Conservation (phyloP, 139 green algal species). For the Coccomyxa sp. region DNA sequence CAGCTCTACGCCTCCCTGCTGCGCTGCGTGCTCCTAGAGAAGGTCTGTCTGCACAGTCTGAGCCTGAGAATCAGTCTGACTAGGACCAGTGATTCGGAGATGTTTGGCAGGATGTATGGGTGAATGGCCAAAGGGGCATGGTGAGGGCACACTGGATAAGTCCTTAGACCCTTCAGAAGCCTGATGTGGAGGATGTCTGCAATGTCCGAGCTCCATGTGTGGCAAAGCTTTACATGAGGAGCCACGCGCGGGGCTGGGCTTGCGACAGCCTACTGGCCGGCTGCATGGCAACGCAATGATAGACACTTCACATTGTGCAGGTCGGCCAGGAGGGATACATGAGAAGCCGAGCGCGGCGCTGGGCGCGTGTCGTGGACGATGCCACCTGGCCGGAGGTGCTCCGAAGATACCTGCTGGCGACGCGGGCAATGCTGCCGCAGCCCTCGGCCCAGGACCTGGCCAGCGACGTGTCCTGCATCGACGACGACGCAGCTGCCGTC, state of each 20-base stretch:
- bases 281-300: no score
- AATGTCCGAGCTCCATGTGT: no score
- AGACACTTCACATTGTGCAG: no score
- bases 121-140: no score
- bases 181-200: no score
- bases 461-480: constrained; percentile 4
- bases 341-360: constrained; percentile 15
- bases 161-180: no score
- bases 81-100: no score
- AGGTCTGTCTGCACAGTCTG: constrained; percentile 2
- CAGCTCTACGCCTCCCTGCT: constrained; percentile 29
- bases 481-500: constrained; percentile 26
- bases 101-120: no score
- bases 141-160: no score
- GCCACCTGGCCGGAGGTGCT: constrained; percentile 50
- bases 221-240: no score
- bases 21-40: constrained; percentile 39
- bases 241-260: no score
- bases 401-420: constrained; percentile 42
- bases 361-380: constrained; percentile 25
- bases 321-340: constrained; percentile 2
- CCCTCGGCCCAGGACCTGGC: not conserved
- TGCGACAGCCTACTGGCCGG: no score
- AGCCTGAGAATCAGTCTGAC: not conserved
- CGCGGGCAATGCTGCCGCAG: constrained; percentile 10